Percentiles rank a stretch among this genome's conserved stretches.
These are phyloP conservation scores for Aquilaria malaccensis DNA, from an alignment of 345 rosid species.

Conservation along the genomic window DNA sequence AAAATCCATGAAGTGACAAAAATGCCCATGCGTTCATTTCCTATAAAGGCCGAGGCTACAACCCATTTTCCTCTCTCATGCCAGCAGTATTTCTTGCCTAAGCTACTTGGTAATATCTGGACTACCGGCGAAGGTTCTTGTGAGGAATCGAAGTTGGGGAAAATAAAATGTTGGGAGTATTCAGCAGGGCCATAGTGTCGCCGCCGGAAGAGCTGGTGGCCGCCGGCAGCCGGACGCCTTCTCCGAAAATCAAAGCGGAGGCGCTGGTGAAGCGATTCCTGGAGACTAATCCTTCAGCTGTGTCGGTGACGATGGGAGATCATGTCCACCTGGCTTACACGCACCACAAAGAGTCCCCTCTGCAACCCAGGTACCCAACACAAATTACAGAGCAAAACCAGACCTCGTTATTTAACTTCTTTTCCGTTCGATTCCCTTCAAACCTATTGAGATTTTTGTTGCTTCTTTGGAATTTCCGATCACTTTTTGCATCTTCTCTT, in stretches of 20 bases:
- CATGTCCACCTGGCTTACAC: constrained; percentile 64
- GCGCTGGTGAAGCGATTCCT: constrained; percentile 61
- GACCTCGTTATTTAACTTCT: too few relatives aligned
- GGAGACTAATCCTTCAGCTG: constrained; percentile 47
- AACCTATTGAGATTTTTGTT: too few relatives aligned
- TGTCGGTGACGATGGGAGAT: constrained; percentile 67
- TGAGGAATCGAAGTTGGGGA: not conserved
- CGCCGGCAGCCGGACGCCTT: constrained; percentile 90
- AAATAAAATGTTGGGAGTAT: constrained; percentile 73
- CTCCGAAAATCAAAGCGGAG: constrained; percentile 65
- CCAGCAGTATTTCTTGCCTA: constrained; percentile 6
- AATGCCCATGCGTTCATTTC: constrained; percentile 7
- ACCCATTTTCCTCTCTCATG: not conserved
- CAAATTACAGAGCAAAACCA: not conserved
- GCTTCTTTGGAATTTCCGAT: not conserved
- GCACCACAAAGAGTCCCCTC: constrained; percentile 61
- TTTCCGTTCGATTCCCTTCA: not conserved
- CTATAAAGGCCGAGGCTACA: constrained; percentile 18
- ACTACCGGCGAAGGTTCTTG: too few relatives aligned
- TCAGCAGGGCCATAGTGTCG: constrained; percentile 67
- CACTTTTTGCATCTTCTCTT: too few relatives aligned
- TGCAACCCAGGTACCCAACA: constrained; percentile 60
- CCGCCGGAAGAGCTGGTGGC: constrained; percentile 98
- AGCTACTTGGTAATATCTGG: not conserved
- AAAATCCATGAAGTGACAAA: constrained; percentile 6